Evolutionary conservation across 2,329 filamentous ascomycete genomes (phyloP).

Genomic region (Fusarium sp.): DNA sequence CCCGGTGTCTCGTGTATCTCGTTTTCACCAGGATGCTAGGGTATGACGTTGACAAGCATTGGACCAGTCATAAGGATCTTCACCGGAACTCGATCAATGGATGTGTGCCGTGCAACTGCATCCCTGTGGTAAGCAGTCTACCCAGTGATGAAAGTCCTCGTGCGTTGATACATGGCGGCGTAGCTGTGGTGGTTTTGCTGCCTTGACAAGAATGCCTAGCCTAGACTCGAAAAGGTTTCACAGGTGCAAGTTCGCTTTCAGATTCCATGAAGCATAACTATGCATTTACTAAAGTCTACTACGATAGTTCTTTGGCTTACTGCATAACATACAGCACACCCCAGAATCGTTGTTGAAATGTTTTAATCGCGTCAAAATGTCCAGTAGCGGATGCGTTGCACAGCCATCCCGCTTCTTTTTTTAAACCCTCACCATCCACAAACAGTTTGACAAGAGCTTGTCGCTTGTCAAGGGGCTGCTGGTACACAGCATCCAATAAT

Average conservation of each 20-base stretch:
- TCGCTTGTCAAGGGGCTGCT: conserved; percentile 6
- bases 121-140: background rate
- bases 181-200: background rate
- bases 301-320: conserved; percentile 1
- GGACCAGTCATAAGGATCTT: conserved; percentile 17
- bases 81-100: background rate
- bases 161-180: background rate
- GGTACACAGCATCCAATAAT: conserved; percentile 37
- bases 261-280: background rate
- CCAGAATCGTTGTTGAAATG: background rate
- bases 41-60: conserved; percentile 22
- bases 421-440: conserved; percentile 32
- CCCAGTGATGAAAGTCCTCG: background rate
- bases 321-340: background rate
- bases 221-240: conserved; percentile 1
- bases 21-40: background rate
- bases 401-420: conserved; percentile 47
- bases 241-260: conserved; percentile 5
- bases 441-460: conserved; percentile 21
- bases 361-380: background rate
- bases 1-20: conserved; percentile 22
- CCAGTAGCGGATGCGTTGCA: conserved; percentile 34
- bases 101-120: conserved; percentile 8
- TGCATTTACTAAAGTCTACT: background rate
- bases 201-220: conserved; percentile 16